phyloP scores from a whole-genome alignment of 768 basidiomycete genomes.

The Mycena capillaripes region DNA sequence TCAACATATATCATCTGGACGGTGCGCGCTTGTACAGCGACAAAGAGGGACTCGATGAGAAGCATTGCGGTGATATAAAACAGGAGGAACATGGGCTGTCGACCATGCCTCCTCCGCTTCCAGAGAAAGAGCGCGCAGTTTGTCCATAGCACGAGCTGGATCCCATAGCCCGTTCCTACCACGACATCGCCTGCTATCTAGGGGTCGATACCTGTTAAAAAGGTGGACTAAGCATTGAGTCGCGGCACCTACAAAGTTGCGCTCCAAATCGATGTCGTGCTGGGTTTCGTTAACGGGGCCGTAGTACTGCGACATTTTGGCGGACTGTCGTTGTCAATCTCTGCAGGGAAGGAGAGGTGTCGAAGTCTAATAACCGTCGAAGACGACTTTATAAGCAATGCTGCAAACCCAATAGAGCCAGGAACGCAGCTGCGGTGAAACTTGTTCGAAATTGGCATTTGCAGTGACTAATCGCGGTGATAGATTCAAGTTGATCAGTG shows the following conservation, averaged over 20 bases:
- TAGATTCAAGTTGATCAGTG: neutral
- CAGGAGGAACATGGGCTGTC: constrained; percentile 50
- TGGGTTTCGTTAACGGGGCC: neutral
- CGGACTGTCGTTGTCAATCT: neutral
- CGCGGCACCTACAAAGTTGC: constrained; percentile 38
- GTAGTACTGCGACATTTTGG: neutral
- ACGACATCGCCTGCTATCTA: constrained; percentile 59
- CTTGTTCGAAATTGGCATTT: neutral
- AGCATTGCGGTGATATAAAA: constrained; percentile 55
- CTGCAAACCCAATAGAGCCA: neutral
- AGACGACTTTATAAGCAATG: neutral
- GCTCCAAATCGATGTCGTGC: constrained; percentile 52
- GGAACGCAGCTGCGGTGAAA: neutral
- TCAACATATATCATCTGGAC: constrained; percentile 58
- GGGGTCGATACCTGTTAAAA: neutral
- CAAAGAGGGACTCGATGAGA: constrained; percentile 53
- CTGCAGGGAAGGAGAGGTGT: neutral
- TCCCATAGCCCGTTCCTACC: constrained; percentile 57
- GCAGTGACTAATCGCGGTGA: neutral
- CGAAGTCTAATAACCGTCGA: neutral
- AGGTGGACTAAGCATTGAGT: neutral
- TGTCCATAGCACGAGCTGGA: constrained; percentile 54
- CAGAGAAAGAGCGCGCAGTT: constrained; percentile 55
- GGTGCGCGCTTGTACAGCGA: constrained; percentile 55
- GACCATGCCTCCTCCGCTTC: constrained; percentile 46